phyloP scores from a whole-genome alignment of 2,329 filamentous ascomycete species.

The Neurospora sp. region DNA sequence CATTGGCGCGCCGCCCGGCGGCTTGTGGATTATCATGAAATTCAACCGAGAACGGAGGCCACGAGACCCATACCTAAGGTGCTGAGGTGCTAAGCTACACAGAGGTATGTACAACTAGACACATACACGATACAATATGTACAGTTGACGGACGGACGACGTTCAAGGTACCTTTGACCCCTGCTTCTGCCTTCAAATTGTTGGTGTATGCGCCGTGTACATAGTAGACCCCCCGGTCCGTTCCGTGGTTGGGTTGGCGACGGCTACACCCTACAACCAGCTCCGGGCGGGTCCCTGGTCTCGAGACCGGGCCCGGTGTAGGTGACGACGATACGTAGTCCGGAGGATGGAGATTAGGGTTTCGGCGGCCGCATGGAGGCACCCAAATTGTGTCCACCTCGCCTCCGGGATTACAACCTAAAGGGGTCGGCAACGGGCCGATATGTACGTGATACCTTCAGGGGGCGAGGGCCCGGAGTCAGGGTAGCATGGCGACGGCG shows the following conservation, averaged over 20 bases:
- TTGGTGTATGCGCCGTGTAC: not conserved
- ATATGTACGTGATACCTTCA: not conserved
- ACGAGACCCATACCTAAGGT: not conserved
- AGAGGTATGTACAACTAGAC: not conserved
- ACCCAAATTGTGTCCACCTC: not conserved
- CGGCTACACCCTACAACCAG: not conserved
- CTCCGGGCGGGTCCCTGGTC: not conserved
- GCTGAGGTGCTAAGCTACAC: not conserved
- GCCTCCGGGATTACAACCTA: not conserved
- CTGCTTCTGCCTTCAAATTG: not conserved
- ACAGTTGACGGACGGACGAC: not conserved
- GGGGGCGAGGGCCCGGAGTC: not conserved
- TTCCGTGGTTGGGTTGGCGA: not conserved
- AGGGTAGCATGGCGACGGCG: not conserved
- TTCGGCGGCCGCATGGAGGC: not conserved
- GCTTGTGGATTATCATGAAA: not conserved
- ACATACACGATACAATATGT: not conserved
- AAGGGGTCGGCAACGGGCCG: not conserved
- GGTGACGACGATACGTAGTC: too few species aligned
- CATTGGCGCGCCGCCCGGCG: not conserved
- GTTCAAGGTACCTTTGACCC: not conserved
- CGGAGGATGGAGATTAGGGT: not conserved
- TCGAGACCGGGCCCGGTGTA: not conserved
- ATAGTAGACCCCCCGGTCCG: not conserved
- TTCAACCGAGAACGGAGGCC: not conserved